phyloP scores from a whole-genome alignment of 768 basidiomycete genomes.

The Cyclocybe aegerita region DNA sequence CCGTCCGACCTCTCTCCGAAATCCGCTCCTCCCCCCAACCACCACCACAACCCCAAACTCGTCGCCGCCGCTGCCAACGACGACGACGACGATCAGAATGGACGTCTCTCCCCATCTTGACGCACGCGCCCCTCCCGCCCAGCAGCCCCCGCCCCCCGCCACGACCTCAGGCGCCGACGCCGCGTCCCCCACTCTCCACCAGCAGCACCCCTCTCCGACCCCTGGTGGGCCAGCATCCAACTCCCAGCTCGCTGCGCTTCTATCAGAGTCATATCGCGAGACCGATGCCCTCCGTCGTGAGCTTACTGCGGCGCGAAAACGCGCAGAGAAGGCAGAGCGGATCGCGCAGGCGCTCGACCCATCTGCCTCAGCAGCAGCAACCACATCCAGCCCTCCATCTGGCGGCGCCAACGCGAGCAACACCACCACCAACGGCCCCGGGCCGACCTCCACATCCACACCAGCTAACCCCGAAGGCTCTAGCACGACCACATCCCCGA shows the following conservation, averaged over 20 bases:
- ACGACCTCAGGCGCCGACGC: too few species aligned
- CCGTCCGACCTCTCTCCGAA: too few species aligned
- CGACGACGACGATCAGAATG: too few species aligned
- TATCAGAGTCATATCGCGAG: slow-evolving; percentile 53
- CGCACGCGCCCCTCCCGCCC: too few species aligned
- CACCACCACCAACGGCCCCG: slow-evolving; percentile 10
- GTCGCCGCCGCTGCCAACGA: too few species aligned
- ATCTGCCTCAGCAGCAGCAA: slow-evolving; percentile 11
- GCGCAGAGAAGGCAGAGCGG: slow-evolving; percentile 57
- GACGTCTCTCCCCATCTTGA: too few species aligned
- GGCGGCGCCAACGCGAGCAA: slow-evolving; percentile 14
- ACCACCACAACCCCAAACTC: too few species aligned
- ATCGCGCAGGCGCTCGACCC: slow-evolving; percentile 24
- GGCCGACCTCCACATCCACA: slow-evolving; percentile 3
- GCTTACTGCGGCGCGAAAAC: slow-evolving; percentile 36
- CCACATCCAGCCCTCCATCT: slow-evolving; percentile 17
- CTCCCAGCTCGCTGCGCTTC: slow-evolving; percentile 57
- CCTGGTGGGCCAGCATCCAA: slow-evolving; percentile 29
- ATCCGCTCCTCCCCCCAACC: too few species aligned
- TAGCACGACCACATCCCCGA: not conserved
- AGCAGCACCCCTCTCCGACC: not conserved
- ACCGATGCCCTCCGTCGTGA: slow-evolving; percentile 51
- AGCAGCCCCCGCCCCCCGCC: too few species aligned
- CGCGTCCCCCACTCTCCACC: too few species aligned
- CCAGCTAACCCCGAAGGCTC: too few species aligned